These are phyloP conservation scores for Ustilago shanxiensis DNA, from an alignment of 1,284 basidiomycete genomes.

Conservation along the genomic window DNA sequence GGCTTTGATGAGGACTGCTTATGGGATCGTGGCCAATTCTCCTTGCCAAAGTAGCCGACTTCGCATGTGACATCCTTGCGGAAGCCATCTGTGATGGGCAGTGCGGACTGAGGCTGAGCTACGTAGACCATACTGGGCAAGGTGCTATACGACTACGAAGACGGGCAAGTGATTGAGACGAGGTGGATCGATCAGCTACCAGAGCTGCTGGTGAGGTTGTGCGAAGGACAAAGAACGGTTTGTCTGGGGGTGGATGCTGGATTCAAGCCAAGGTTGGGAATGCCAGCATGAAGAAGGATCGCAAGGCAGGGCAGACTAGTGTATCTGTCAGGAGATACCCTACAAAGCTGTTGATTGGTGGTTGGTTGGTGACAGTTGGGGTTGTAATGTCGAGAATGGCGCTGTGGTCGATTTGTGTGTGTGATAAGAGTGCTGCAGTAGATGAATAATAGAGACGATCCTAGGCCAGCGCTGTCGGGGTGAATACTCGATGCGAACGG, in stretches of 20 bases:
- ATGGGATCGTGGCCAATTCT: slow-evolving; percentile 42
- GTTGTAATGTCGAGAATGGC: not conserved
- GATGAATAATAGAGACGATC: not conserved
- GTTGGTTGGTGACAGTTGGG: not conserved
- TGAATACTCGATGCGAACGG: slow-evolving; percentile 28
- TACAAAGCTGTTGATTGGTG: not conserved
- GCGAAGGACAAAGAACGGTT: slow-evolving; percentile 3
- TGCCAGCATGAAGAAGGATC: slow-evolving; percentile 19
- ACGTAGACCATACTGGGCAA: slow-evolving; percentile 37
- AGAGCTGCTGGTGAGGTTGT: slow-evolving; percentile 16
- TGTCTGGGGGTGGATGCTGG: slow-evolving; percentile 9
- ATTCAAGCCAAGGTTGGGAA: slow-evolving; percentile 9
- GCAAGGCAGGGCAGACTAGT: not conserved
- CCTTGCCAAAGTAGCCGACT: slow-evolving; percentile 35
- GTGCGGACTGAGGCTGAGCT: slow-evolving; percentile 25
- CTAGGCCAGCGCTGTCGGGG: slow-evolving; percentile 1
- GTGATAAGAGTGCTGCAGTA: slow-evolving; percentile 2
- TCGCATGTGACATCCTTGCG: slow-evolving; percentile 20
- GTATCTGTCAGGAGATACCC: not conserved
- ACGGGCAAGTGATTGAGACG: not conserved
- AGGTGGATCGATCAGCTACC: slow-evolving; percentile 32
- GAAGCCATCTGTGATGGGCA: slow-evolving; percentile 19
- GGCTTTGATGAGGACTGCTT: slow-evolving; percentile 23
- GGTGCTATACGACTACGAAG: not conserved
- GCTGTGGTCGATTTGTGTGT: slow-evolving; percentile 3